Evolutionary conservation across 768 basidiomycete species (phyloP).

Genomic region (Leucocoprinus sp.): DNA sequence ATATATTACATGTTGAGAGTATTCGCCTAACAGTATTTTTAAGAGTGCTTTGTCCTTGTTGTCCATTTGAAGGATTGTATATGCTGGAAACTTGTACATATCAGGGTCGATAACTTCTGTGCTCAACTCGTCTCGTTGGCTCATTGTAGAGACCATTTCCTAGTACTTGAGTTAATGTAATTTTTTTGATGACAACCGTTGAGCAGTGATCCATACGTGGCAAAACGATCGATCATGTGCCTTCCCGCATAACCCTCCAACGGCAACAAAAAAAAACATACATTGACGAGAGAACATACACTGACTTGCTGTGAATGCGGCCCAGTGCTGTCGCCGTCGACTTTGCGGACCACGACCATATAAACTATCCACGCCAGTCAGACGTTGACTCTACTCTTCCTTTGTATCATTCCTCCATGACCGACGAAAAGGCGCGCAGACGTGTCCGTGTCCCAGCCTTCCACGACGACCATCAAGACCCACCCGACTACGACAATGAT

Average conservation of each 20-base stretch:
- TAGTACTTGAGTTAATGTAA: background rate
- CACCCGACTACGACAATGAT: constrained; percentile 23
- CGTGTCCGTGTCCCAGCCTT: constrained; percentile 24
- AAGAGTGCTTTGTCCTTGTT: too few species aligned
- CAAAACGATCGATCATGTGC: too few species aligned
- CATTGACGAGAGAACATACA: background rate
- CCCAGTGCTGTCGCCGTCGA: constrained; percentile 63
- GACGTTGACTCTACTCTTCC: constrained; percentile 12
- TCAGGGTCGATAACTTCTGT: too few species aligned
- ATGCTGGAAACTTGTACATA: too few species aligned
- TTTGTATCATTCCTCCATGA: constrained; percentile 22
- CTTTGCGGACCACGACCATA: constrained; percentile 68
- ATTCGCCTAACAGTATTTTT: too few species aligned
- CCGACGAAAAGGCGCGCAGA: constrained; percentile 61
- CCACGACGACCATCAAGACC: constrained; percentile 5
- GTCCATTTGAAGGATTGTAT: too few species aligned
- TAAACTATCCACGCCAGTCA: constrained; percentile 42
- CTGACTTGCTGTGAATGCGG: constrained; percentile 54
- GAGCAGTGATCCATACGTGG: background rate
- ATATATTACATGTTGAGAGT: too few species aligned
- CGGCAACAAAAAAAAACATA: background rate
- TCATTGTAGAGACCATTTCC: too few species aligned
- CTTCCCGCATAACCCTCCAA: background rate
- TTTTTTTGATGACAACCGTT: background rate
- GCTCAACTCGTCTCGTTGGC: too few species aligned